Conservation (phyloP, 1,139 yeast genomes). For the Candida sp. region DNA sequence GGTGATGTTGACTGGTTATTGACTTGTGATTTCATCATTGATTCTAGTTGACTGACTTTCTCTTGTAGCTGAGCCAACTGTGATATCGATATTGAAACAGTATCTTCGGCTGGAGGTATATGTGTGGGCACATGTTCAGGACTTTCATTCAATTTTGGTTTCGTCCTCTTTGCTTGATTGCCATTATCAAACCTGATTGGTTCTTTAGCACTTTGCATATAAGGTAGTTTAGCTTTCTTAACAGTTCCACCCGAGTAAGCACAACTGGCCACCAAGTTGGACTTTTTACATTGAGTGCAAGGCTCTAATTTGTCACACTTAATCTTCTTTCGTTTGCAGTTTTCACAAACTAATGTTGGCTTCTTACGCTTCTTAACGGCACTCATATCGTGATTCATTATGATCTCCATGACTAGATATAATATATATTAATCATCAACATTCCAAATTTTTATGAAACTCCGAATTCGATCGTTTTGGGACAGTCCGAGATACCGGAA, state of each 20-base stretch:
- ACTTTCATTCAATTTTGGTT: not conserved
- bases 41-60: constrained; percentile 21
- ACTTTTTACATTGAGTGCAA: constrained; percentile 38
- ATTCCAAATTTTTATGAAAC: no score
- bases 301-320: constrained; percentile 41
- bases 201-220: constrained; percentile 11
- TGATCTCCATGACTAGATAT: not conserved
- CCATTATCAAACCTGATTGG: constrained; percentile 7
- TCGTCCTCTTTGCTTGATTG: not conserved
- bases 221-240: constrained; percentile 7
- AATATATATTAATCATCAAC: no score
- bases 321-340: constrained; percentile 39
- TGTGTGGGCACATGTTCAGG: not conserved
- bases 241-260: constrained; percentile 6
- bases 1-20: not conserved
- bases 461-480: not conserved
- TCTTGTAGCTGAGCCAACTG: constrained; percentile 24
- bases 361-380: constrained; percentile 27
- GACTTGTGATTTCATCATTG: not conserved
- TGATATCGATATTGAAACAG: constrained; percentile 12
- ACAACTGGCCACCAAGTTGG: constrained; percentile 8
- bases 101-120: constrained; percentile 3
- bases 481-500: not conserved
- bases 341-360: constrained; percentile 34
- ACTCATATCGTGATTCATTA: not conserved